Percentiles rank a stretch among this genome's conserved stretches.
Evolutionary conservation across 2,329 filamentous ascomycete genomes (phyloP).

Genomic region (Blastomyces parvus): DNA sequence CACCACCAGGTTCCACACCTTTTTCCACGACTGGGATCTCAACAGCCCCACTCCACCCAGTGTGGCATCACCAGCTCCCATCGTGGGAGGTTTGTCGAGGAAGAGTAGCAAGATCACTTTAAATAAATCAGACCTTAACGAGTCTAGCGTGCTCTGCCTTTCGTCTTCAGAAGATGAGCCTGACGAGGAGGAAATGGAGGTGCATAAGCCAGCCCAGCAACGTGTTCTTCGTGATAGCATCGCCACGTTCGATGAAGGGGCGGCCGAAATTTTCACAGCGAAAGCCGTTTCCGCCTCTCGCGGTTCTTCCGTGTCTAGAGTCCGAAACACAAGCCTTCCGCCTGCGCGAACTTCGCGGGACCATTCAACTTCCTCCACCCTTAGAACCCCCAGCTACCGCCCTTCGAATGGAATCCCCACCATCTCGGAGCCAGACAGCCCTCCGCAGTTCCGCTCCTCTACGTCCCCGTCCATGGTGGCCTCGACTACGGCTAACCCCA

Average conservation of each 20-base stretch:
- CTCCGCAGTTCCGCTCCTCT: background rate
- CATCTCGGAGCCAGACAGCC: conserved; percentile 27
- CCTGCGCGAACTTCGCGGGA: conserved; percentile 13
- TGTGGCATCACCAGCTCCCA: background rate
- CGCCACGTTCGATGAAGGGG: conserved; percentile 31
- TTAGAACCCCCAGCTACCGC: conserved; percentile 21
- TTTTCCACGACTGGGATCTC: conserved; percentile 18
- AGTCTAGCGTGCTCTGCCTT: conserved; percentile 39
- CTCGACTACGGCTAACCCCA: background rate
- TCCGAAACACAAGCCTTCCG: conserved; percentile 10
- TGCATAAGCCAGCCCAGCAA: conserved; percentile 13
- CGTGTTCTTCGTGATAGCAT: conserved; percentile 31
- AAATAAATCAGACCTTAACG: conserved; percentile 33
- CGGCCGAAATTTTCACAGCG: conserved; percentile 37
- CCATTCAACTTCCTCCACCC: conserved; percentile 23
- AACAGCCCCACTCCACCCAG: conserved; percentile 6
- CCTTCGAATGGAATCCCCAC: conserved; percentile 27
- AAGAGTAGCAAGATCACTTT: conserved; percentile 33
- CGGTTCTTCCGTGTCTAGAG: conserved; percentile 20
- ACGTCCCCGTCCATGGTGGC: background rate
- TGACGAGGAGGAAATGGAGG: conserved; percentile 24
- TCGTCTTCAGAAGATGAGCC: conserved; percentile 41
- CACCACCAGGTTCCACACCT: conserved; percentile 10
- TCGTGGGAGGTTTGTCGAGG: conserved; percentile 22
- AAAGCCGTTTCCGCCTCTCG: conserved; percentile 28